These are phyloP conservation scores for Neurospora tetrasperma DNA, from an alignment of 495 filamentous ascomycete species.

Conservation along the genomic window DNA sequence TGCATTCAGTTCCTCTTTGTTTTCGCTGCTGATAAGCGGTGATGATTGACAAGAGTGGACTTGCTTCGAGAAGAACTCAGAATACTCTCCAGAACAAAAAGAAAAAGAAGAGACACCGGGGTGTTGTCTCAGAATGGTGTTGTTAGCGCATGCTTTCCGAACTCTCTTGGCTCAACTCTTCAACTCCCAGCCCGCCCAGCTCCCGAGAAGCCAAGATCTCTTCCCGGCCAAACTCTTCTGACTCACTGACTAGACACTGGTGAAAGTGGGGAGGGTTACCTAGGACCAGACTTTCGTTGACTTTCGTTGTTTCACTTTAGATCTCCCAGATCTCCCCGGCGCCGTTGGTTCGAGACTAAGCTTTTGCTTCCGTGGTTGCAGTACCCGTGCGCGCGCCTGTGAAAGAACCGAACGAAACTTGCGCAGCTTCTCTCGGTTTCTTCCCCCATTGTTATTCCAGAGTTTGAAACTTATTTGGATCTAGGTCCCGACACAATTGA, in stretches of 20 bases:
- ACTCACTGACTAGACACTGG: not conserved
- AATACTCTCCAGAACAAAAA: not conserved
- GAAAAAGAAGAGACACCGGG: not conserved
- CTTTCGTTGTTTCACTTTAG: not conserved
- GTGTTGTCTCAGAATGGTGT: not conserved
- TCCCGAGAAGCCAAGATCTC: not conserved
- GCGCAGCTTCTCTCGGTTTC: not conserved
- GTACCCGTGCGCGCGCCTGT: not conserved
- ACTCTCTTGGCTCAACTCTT: not conserved
- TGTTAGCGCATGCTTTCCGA: not conserved
- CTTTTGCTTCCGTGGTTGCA: not conserved
- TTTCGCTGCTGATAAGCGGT: not conserved
- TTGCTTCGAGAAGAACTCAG: not conserved
- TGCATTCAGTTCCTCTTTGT: not conserved
- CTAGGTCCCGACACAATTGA: not conserved
- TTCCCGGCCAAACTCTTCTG: not conserved
- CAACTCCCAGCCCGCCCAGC: not conserved
- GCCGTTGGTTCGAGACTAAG: too few species aligned
- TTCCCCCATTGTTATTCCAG: not conserved
- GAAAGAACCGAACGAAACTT: not conserved
- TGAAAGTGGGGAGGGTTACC: not conserved
- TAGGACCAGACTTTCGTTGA: not conserved
- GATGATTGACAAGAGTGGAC: not conserved
- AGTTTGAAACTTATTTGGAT: not conserved
- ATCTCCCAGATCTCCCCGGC: not conserved